Percentiles rank a stretch among this genome's conserved stretches.
phyloP scores from a whole-genome alignment of 208 protist species.

The Acanthamoeba rhysodes region DNA sequence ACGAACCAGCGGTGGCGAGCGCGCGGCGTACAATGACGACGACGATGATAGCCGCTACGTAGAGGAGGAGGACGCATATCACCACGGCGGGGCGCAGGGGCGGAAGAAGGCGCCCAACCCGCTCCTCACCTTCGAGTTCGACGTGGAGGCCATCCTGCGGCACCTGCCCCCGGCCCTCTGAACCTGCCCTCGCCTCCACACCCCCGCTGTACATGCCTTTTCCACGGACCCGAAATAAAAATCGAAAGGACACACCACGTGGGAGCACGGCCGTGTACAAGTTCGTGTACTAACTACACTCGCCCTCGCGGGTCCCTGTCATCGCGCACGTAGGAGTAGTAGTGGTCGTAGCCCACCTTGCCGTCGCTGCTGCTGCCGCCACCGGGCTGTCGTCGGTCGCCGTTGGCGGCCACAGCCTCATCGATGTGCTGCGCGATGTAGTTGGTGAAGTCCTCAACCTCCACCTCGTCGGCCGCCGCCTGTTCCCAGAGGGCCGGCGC shows the following conservation, averaged over 20 bases:
- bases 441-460: not conserved
- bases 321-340: not conserved
- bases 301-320: not conserved
- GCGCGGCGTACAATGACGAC: too few relatives aligned
- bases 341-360: not conserved
- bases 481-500: constrained; percentile 16
- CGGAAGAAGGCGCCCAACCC: not conserved
- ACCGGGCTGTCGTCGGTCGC: too few relatives aligned
- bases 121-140: not conserved
- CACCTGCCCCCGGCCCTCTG: not conserved
- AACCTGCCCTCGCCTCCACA: not conserved
- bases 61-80: too few relatives aligned
- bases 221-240: too few relatives aligned
- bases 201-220: too few relatives aligned
- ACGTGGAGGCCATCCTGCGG: not conserved
- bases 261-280: too few relatives aligned
- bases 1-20: too few relatives aligned
- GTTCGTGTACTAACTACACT: too few relatives aligned
- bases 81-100: too few relatives aligned
- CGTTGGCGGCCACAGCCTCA: not conserved
- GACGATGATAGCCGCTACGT: too few relatives aligned
- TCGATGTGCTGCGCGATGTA: constrained; percentile 15
- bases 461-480: not conserved
- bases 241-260: too few relatives aligned
- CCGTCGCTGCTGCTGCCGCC: not conserved